Evolutionary conservation across 495 filamentous ascomycete genomes (phyloP).

Genomic region (Penicillium desertorum): DNA sequence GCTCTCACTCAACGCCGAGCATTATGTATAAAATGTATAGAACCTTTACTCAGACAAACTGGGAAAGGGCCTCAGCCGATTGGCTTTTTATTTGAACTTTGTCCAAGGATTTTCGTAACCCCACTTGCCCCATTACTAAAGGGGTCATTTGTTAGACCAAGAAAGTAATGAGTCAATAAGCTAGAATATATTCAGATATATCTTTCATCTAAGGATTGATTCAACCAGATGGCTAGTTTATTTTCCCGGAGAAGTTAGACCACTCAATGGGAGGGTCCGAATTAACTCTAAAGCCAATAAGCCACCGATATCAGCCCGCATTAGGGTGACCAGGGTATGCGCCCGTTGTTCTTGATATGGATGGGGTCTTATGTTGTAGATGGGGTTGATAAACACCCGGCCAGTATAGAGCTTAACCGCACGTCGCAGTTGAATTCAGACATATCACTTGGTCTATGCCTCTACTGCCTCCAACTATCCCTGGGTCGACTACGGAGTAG

Average conservation of each 20-base stretch:
- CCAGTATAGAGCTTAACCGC: too few relatives aligned
- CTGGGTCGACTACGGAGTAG: too few relatives aligned
- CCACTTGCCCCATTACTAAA: not conserved
- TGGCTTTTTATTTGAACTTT: not conserved
- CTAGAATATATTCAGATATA: not conserved
- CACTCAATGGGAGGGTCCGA: not conserved
- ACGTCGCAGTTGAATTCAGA: too few relatives aligned
- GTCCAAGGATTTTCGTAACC: not conserved
- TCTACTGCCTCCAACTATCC: too few relatives aligned
- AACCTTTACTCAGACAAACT: conserved; percentile 4
- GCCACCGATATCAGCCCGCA: not conserved
- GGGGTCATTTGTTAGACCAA: not conserved
- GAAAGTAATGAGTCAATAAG: too few relatives aligned
- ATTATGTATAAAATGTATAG: conserved; percentile 8
- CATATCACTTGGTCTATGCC: too few relatives aligned
- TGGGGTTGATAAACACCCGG: too few relatives aligned
- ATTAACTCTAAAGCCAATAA: not conserved
- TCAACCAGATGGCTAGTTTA: not conserved
- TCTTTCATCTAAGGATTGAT: not conserved
- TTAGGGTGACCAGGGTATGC: not conserved
- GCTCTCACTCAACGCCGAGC: conserved; percentile 17
- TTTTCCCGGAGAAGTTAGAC: not conserved
- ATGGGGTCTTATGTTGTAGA: too few relatives aligned
- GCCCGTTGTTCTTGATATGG: too few relatives aligned
- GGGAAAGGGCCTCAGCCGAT: not conserved